Percentiles rank a stretch among this genome's conserved stretches.
phyloP scores from a whole-genome alignment of 2,329 filamentous ascomycete genomes.

The Aspergillus caelatus region DNA sequence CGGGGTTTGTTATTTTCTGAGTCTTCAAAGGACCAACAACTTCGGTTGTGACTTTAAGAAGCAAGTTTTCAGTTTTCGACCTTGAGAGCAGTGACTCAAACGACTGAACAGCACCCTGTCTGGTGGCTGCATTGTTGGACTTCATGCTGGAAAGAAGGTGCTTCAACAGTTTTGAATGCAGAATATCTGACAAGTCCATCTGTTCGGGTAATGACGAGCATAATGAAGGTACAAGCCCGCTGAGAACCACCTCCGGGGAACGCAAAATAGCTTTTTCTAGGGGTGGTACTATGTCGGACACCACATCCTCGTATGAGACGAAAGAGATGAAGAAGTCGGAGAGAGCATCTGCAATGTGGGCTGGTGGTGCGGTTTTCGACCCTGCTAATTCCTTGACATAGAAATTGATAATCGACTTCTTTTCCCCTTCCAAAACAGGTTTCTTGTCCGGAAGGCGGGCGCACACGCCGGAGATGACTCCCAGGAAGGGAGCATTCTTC shows the following conservation, averaged over 20 bases:
- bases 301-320: slow-evolving; percentile 71
- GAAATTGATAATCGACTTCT: slow-evolving; percentile 75
- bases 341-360: slow-evolving; percentile 72
- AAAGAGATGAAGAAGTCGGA: slow-evolving; percentile 82
- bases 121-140: slow-evolving; percentile 79
- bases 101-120: slow-evolving; percentile 72
- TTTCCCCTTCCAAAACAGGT: slow-evolving; percentile 64
- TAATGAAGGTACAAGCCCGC: slow-evolving; percentile 74
- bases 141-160: slow-evolving; percentile 88
- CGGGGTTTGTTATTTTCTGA: slow-evolving; percentile 79
- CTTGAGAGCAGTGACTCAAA: slow-evolving; percentile 71
- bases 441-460: slow-evolving; percentile 69
- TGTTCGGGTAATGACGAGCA: slow-evolving; percentile 68
- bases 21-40: slow-evolving; percentile 77
- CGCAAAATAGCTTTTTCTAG: slow-evolving; percentile 87
- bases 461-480: slow-evolving; percentile 84
- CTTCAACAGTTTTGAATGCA: slow-evolving; percentile 76
- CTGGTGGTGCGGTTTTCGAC: slow-evolving; percentile 71
- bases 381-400: slow-evolving; percentile 84
- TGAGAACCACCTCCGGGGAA: slow-evolving; percentile 85
- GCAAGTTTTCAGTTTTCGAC: slow-evolving; percentile 59
- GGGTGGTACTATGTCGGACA: slow-evolving; percentile 73
- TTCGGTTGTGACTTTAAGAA: slow-evolving; percentile 75
- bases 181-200: slow-evolving; percentile 76
- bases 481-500: slow-evolving; percentile 76